Evolutionary conservation across 2,329 filamentous ascomycete species (phyloP), one percentile per base, ranked within the genome.

Genomic region (Alternaria solani): DNA sequence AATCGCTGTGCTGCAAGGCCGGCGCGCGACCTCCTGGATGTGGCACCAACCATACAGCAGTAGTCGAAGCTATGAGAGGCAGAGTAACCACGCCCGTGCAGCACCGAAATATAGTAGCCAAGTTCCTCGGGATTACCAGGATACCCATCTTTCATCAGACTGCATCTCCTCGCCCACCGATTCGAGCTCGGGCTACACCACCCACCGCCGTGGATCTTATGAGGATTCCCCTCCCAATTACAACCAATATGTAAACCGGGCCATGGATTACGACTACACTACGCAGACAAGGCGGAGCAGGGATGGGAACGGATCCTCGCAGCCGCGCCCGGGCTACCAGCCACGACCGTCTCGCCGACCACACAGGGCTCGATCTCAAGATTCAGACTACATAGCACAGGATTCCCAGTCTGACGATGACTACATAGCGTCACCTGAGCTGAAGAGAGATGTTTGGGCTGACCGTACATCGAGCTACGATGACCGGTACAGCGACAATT

Each of bases 171-270:
- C 54, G 25, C 62, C 55, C n/a, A 43, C 39, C 2, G 18, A 39
- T 18, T 51, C 55, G 14, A 30, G 42, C 48, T 54, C 51, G 11
- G 60, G 58, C 47, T 57, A 63, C 48, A 59, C 61, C 44, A 49
- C 53, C 32, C 42, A 28, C 26, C 34, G n/a, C 2, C 34, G 20
- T 43, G 54, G 54, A 38, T 41, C 36, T 42, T 8, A 52, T 25
- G 30, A 51, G 9, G 20, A 41, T 20, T 38, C 41, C 4, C 30
- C 32, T 14, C 42, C 43, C 36, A 41, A 38, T 23, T 34, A 41
- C 11, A 46, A 28, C 12, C 36, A 44, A 34, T 26, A 56, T 53
- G 41, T 18, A 26, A 18, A 43, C 23, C 34, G 20, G 28, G 34
- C 43, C 32, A 52, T 55, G 44, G 44, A n/a, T 48, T 51, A 55